These are phyloP conservation scores for Huntiella bhutanensis DNA, from an alignment of 2,329 filamentous ascomycete species.

Conservation along the genomic window DNA sequence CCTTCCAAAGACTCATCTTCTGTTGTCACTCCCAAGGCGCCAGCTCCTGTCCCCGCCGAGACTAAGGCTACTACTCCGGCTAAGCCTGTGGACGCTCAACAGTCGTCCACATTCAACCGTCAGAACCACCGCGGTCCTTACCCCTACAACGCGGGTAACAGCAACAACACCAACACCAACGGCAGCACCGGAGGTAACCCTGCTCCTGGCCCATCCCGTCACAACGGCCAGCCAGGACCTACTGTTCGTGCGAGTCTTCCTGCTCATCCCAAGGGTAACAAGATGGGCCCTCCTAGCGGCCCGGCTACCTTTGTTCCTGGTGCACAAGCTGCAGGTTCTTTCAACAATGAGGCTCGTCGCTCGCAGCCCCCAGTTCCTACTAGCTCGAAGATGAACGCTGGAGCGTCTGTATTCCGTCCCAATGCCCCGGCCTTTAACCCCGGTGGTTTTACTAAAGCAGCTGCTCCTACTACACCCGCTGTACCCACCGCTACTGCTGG, in stretches of 20 bases:
- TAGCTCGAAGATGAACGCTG: conserved; percentile 44
- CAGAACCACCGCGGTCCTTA: conserved; percentile 6
- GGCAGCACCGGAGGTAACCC: conserved; percentile 1
- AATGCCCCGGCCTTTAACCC: conserved; percentile 48
- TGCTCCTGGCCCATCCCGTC: neutral
- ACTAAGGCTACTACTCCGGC: conserved; percentile 14
- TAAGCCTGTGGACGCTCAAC: conserved; percentile 16
- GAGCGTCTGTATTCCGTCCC: conserved; percentile 31
- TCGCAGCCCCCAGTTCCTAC: conserved; percentile 22
- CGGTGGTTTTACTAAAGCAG: conserved; percentile 18
- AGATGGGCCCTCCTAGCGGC: conserved; percentile 14
- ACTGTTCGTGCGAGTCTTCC: conserved; percentile 1
- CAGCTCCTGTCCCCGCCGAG: conserved; percentile 14
- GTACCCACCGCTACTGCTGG: conserved; percentile 1
- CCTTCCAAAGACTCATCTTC: conserved; percentile 20
- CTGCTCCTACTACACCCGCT: conserved; percentile 1
- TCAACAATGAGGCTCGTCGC: conserved; percentile 34
- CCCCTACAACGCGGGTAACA: conserved; percentile 17
- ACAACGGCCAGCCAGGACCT: conserved; percentile 2
- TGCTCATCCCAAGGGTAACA: neutral
- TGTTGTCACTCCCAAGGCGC: conserved; percentile 18
- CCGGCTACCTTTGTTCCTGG: conserved; percentile 55
- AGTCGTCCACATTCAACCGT: neutral
- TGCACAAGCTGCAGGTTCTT: conserved; percentile 27
- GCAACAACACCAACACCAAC: conserved; percentile 1